Evolutionary conservation across 306 rosid genomes (phyloP).

Genomic region (Cicer yamashitae): DNA sequence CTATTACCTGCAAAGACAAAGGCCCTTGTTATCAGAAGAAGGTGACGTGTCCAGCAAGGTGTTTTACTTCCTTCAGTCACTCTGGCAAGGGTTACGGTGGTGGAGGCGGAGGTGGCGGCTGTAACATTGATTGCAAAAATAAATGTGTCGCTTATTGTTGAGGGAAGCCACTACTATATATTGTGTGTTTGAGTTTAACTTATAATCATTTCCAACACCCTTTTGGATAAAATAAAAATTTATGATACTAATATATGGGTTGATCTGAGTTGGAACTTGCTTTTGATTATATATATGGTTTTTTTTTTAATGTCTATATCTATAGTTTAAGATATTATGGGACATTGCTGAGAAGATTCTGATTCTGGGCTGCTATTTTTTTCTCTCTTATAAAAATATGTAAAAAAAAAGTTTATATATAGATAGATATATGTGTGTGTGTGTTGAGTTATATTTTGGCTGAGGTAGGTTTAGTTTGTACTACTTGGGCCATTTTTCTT

Average conservation of each 20-base stretch:
- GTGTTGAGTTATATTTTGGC: not conserved
- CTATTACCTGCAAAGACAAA: constrained; percentile 65
- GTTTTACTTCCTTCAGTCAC: constrained; percentile 72
- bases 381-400: not conserved
- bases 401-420: not conserved
- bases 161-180: constrained; percentile 5
- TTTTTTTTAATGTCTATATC: not conserved
- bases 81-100: constrained; percentile 78
- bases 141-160: constrained; percentile 75
- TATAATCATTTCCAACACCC: not conserved
- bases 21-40: constrained; percentile 85
- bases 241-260: not conserved
- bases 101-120: constrained; percentile 88
- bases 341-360: not conserved
- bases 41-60: constrained; percentile 78
- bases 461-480: not conserved
- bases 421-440: not conserved
- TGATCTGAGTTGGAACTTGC: constrained; percentile 34
- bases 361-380: not conserved
- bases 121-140: constrained; percentile 79
- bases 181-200: not conserved
- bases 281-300: constrained; percentile 1
- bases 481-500: not conserved
- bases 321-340: constrained; percentile 9
- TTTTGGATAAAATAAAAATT: constrained; percentile 8